phyloP scores from a whole-genome alignment of 2,329 filamentous ascomycete genomes.

The Graphiopsis chlorocephala region DNA sequence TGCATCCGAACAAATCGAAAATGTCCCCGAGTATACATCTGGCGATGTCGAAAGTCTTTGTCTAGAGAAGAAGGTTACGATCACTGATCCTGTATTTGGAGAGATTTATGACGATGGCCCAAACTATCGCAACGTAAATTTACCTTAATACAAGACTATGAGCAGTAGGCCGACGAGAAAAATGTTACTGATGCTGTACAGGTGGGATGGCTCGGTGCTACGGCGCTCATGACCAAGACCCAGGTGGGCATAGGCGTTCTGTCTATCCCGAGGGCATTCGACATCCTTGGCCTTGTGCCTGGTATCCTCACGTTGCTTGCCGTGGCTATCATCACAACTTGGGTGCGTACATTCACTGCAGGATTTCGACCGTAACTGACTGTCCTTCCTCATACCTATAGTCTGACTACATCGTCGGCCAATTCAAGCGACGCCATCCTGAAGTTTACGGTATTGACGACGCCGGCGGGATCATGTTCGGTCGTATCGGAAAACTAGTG shows the following conservation, averaged over 20 bases:
- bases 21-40: neutral
- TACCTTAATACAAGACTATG: conserved; percentile 38
- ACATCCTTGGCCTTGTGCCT: conserved; percentile 45
- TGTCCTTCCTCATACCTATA: no score
- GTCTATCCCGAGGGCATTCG: conserved; percentile 49
- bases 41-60: conserved; percentile 6
- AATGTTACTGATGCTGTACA: conserved; percentile 37
- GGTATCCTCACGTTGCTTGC: conserved; percentile 43
- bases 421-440: conserved; percentile 53
- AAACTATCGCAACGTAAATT: conserved; percentile 40
- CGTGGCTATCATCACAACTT: conserved; percentile 45
- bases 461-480: conserved; percentile 52
- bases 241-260: conserved; percentile 52
- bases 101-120: conserved; percentile 34
- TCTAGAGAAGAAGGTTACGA: conserved; percentile 3
- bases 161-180: conserved; percentile 42
- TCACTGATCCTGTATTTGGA: conserved; percentile 36
- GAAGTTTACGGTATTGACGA: conserved; percentile 58
- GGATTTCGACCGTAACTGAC: neutral
- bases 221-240: conserved; percentile 54
- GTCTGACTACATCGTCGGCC: conserved; percentile 46
- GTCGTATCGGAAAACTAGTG: conserved; percentile 49
- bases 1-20: neutral
- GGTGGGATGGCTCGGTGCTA: conserved; percentile 16
- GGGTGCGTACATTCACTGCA: conserved; percentile 25